A percentile compares a stretch with the other conserved stretches of the same genome.
Conservation (phyloP, 306 rosid species). For the Prunus dulcis region DNA sequence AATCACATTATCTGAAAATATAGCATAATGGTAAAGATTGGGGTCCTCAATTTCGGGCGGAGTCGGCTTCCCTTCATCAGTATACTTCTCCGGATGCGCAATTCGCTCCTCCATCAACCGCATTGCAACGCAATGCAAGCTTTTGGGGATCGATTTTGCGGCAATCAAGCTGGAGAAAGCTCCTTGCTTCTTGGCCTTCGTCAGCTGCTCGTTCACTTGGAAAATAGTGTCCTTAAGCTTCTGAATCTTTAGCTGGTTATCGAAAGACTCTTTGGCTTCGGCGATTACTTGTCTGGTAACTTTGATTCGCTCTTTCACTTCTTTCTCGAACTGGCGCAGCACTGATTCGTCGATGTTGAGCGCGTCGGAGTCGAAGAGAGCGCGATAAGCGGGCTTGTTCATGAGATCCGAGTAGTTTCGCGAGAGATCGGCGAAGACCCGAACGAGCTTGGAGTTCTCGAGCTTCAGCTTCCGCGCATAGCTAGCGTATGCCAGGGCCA, state of each 20-base stretch:
- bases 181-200: constrained; percentile 91
- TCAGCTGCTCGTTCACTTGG: constrained; percentile 74
- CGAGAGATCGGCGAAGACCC: constrained; percentile 76
- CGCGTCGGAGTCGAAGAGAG: constrained; percentile 53
- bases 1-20: constrained; percentile 74
- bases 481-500: constrained; percentile 71
- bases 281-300: constrained; percentile 73
- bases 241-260: constrained; percentile 92
- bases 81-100: constrained; percentile 61
- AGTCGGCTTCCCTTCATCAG: constrained; percentile 51
- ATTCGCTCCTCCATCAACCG: constrained; percentile 75
- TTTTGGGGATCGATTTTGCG: constrained; percentile 79
- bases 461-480: constrained; percentile 90
- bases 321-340: constrained; percentile 84
- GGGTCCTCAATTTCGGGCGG: constrained; percentile 73
- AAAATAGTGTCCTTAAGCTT: constrained; percentile 92
- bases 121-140: constrained; percentile 73
- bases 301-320: constrained; percentile 83
- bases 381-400: constrained; percentile 51
- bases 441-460: constrained; percentile 81
- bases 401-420: constrained; percentile 72
- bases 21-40: constrained; percentile 70
- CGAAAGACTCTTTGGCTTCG: constrained; percentile 89
- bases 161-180: constrained; percentile 93
- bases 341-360: constrained; percentile 58